Percentiles rank a stretch among this genome's conserved stretches.
Evolutionary conservation across 1,284 basidiomycete genomes (phyloP).

Genomic region (Amylostereum areolatum): DNA sequence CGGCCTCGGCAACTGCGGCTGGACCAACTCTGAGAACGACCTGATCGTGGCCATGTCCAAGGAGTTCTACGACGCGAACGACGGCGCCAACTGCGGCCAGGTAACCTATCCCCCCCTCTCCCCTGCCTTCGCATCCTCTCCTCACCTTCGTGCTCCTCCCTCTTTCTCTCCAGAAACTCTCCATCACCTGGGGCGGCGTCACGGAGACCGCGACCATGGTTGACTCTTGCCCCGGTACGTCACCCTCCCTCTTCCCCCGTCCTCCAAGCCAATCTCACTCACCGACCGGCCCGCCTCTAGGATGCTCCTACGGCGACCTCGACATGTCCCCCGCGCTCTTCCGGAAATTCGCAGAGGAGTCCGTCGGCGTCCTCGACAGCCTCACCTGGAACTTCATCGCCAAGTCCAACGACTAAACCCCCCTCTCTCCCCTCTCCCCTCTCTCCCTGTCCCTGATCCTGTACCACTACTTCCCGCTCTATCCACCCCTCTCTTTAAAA

Average conservation of each 20-base stretch:
- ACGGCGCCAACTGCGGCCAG: slow-evolving; percentile 32
- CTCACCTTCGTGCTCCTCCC: neutral
- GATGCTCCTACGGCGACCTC: slow-evolving; percentile 16
- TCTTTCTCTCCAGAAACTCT: slow-evolving; percentile 19
- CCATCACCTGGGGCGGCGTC: slow-evolving; percentile 26
- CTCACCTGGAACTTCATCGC: slow-evolving; percentile 46
- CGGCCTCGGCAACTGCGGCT: slow-evolving; percentile 37
- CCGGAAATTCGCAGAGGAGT: slow-evolving; percentile 27
- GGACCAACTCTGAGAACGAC: slow-evolving; percentile 27
- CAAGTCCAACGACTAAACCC: neutral
- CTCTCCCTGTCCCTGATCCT: neutral
- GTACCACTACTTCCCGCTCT: too few species aligned
- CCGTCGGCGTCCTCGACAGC: slow-evolving; percentile 32
- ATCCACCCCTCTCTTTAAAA: too few species aligned
- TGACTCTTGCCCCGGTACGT: slow-evolving; percentile 32
- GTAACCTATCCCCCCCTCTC: slow-evolving; percentile 14
- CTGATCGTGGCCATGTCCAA: slow-evolving; percentile 34
- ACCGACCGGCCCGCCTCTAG: neutral
- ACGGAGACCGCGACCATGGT: slow-evolving; percentile 23
- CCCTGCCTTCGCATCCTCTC: neutral
- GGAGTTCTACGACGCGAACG: slow-evolving; percentile 22
- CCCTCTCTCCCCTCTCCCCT: too few species aligned
- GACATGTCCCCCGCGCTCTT: slow-evolving; percentile 53
- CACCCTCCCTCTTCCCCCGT: slow-evolving; percentile 27
- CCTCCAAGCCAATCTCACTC: neutral